Base-by-base conservation (phyloP, 2,329 filamentous ascomycete genomes). In the Aspergillus sp. region DNA sequence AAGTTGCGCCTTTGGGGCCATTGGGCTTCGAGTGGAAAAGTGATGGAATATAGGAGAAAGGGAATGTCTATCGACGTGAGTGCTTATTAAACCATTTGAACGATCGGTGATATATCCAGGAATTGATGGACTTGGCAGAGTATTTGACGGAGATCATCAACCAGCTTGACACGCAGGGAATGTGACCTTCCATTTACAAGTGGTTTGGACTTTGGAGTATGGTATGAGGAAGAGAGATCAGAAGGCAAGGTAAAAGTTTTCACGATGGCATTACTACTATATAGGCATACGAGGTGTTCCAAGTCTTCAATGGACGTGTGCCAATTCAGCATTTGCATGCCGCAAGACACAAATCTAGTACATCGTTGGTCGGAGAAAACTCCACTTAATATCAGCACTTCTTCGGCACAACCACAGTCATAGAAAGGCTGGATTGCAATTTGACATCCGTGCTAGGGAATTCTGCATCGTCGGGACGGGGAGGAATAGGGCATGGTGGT, bases 401-500 rank as follows among this genome's bases (percentile, higher is more conserved):
- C 92, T 96, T 93, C 91, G 93, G 93, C 93, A 92, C 93, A 95
- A 93, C 88, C 86, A 84, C 88, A 93, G 91, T 90, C 91, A 97
- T 89, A 80, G 69, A 75, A 73, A 77, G 80, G 88, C 89, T 87
- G 87, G 84, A 90, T 94, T 95, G 93, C 88, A 97, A 97, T 97
- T 97, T 97, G 93, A 97, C 93, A 97, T 97, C 91, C 90, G 91
- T 96, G 93, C 93, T 94, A 81, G 68, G 30, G 41, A 51, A 46
- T 17, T 54, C 46, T 11, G 22, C 11, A 22, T 38, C 11, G 30
- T 17, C 34, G 51, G 51, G 30, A 25, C 3, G 38, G 15, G 41
- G 53, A 50, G 9, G 8, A 47, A 55, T 54, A 50, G 30, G 43
- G 28, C 13, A 57, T 54, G 43, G 41, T 58, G 38, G 23, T 50